Evolutionary conservation across 371 early-diverging fungal species (phyloP).

Genomic region (Dichotomocladium elegans): DNA sequence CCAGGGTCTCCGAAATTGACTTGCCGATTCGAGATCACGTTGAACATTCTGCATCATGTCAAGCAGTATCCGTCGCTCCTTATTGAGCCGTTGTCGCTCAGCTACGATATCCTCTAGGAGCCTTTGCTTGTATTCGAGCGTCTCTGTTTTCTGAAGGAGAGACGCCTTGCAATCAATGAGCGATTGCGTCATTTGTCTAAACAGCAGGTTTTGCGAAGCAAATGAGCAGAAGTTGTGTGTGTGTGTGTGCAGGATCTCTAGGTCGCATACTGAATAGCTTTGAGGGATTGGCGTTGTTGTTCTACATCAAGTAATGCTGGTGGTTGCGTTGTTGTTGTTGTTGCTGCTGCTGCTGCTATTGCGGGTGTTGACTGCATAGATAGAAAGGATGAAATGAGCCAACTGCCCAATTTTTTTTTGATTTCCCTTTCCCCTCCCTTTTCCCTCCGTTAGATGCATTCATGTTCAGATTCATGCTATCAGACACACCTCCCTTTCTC

Average conservation of each 20-base stretch:
- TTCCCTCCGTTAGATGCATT: no score
- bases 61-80: constrained; percentile 31
- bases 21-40: constrained; percentile 38
- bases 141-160: constrained; percentile 29
- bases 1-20: background rate
- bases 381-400: no score
- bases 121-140: constrained; percentile 30
- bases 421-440: no score
- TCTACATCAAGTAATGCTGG: no score
- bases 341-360: no score
- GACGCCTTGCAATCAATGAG: constrained; percentile 35
- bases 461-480: no score
- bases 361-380: no score
- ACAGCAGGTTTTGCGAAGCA: no score
- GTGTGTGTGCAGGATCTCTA: background rate
- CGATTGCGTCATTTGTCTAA: constrained; percentile 8
- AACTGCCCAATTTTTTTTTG: no score
- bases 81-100: constrained; percentile 32
- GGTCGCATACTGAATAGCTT: constrained; percentile 1
- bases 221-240: background rate
- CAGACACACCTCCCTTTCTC: no score
- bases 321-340: no score
- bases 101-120: constrained; percentile 33
- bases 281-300: constrained; percentile 1
- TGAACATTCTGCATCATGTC: constrained; percentile 44